A percentile compares a stretch with the other conserved stretches of the same genome.
Conservation (phyloP, 2,329 filamentous ascomycete genomes). For the Trichoderma polysporum region DNA sequence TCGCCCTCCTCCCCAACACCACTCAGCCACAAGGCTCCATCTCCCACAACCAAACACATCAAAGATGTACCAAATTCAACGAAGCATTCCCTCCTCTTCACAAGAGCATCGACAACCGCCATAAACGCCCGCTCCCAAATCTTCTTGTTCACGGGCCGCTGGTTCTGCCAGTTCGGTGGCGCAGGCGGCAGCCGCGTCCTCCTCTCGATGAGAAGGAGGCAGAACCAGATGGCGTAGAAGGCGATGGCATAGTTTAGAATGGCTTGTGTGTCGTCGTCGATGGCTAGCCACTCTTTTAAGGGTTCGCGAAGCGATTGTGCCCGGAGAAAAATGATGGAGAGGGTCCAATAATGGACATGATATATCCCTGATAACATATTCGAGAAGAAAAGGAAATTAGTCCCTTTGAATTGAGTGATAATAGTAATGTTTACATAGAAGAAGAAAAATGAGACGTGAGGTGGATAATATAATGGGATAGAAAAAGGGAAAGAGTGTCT, state of each 20-base stretch:
- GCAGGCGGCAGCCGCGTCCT: not conserved
- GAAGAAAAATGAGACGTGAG: too few species aligned
- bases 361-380: not conserved
- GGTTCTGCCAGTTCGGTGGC: not conserved
- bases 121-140: not conserved
- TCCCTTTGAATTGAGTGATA: not conserved
- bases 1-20: not conserved
- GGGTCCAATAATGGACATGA: not conserved
- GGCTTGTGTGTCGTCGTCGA: not conserved
- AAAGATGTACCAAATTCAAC: not conserved
- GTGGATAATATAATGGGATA: too few species aligned
- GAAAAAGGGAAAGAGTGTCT: not conserved
- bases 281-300: not conserved
- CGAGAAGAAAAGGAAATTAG: not conserved
- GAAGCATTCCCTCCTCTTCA: not conserved
- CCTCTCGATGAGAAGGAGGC: not conserved
- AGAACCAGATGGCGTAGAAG: not conserved
- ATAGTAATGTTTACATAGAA: too few species aligned
- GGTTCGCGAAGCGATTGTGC: not conserved
- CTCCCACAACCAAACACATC: conserved; percentile 15
- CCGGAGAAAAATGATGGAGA: not conserved
- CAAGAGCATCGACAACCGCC: too few species aligned
- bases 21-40: conserved; percentile 5
- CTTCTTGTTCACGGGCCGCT: not conserved
- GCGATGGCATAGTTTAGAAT: not conserved